These are phyloP conservation scores for Exophiala mesophila DNA, from an alignment of 2,329 filamentous ascomycete species.

Conservation along the genomic window DNA sequence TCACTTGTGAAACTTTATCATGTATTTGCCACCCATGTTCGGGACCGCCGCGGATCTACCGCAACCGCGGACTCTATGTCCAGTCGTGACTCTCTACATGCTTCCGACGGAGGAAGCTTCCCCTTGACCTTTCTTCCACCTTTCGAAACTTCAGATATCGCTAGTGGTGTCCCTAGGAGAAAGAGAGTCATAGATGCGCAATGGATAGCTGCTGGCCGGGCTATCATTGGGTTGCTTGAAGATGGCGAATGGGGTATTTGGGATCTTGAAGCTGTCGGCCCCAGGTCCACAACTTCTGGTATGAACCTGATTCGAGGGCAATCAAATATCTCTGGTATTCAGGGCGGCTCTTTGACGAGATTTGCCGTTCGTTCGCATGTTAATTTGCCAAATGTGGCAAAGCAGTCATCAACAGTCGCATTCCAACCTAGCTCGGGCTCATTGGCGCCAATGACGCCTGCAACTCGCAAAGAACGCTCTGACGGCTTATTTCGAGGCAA, in stretches of 20 bases:
- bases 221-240: conserved; percentile 41
- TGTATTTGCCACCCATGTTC: conserved; percentile 39
- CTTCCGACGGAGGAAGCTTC: conserved; percentile 36
- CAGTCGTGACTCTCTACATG: conserved; percentile 15
- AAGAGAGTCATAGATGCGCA: conserved; percentile 43
- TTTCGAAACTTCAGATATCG: conserved; percentile 33
- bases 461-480: conserved; percentile 40
- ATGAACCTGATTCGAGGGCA: conserved; percentile 38
- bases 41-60: conserved; percentile 30
- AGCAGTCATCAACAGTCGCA: conserved; percentile 9
- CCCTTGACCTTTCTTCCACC: conserved; percentile 40
- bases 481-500: conserved; percentile 42
- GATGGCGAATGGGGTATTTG: conserved; percentile 48
- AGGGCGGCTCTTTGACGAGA: conserved; percentile 36
- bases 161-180: conserved; percentile 28
- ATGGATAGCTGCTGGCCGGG: conserved; percentile 43
- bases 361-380: conserved; percentile 34
- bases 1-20: conserved; percentile 56
- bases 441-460: conserved; percentile 45
- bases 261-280: conserved; percentile 44
- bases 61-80: conserved; percentile 30
- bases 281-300: conserved; percentile 29
- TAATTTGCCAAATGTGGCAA: conserved; percentile 9
- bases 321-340: conserved; percentile 35
- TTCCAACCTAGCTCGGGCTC: conserved; percentile 13